These are phyloP conservation scores for Wickerhamiella dianesei DNA, from an alignment of 805 yeast species.

Conservation along the genomic window DNA sequence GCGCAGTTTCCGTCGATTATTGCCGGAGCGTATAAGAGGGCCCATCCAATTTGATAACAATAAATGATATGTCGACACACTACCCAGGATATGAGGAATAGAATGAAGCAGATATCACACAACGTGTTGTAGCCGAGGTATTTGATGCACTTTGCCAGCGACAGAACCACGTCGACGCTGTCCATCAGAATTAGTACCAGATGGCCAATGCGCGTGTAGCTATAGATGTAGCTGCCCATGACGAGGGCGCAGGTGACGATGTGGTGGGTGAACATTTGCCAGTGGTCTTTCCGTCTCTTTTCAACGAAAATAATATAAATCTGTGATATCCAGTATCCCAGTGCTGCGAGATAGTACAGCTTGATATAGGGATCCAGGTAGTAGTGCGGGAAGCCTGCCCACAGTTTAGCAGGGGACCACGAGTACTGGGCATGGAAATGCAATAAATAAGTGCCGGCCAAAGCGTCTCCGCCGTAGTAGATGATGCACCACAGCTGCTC, in stretches of 20 bases:
- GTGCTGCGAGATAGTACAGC: conserved; percentile 54
- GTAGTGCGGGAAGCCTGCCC: conserved; percentile 63
- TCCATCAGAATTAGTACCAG: conserved; percentile 71
- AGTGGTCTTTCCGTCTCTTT: conserved; percentile 64
- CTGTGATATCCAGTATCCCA: conserved; percentile 75
- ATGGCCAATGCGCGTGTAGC: conserved; percentile 68
- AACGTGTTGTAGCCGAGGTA: conserved; percentile 44
- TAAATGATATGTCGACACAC: conserved; percentile 59
- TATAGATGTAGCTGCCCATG: conserved; percentile 57
- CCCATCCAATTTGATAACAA: conserved; percentile 51
- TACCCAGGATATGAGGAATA: conserved; percentile 60
- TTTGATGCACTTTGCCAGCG: conserved; percentile 63
- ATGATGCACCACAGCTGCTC: conserved; percentile 74
- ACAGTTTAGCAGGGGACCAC: conserved; percentile 42
- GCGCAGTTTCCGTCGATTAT: conserved; percentile 25
- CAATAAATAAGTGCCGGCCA: conserved; percentile 46
- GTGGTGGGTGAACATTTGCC: conserved; percentile 82
- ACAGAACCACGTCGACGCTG: conserved; percentile 56
- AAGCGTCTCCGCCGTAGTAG: conserved; percentile 45
- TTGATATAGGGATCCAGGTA: conserved; percentile 41
- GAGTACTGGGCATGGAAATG: conserved; percentile 41
- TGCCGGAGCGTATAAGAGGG: conserved; percentile 33
- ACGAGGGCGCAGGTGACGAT: conserved; percentile 60
- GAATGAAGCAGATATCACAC: conserved; percentile 58
- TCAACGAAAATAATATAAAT: conserved; percentile 65